Evolutionary conservation across 768 basidiomycete genomes (phyloP).

Genomic region (Panaeolus papilionaceus): DNA sequence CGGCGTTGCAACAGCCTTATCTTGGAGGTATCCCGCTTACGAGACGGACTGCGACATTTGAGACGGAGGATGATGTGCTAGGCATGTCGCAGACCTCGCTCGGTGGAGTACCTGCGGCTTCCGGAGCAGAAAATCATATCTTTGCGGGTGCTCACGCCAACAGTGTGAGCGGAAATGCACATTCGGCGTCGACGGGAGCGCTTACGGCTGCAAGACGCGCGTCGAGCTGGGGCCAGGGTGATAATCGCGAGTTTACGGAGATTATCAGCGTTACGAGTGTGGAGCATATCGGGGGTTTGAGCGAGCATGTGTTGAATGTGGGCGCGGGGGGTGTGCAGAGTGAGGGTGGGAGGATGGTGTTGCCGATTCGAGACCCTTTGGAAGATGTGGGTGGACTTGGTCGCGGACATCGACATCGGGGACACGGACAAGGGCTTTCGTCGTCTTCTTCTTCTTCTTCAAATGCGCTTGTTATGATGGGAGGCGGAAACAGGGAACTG

Average conservation of each 20-base stretch:
- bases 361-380: constrained; percentile 10
- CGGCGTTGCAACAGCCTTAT: not conserved
- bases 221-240: constrained; percentile 68
- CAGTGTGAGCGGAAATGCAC: not conserved
- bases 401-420: not conserved
- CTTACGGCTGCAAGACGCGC: constrained; percentile 60
- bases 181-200: constrained; percentile 16
- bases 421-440: not conserved
- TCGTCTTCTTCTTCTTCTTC: constrained; percentile 4
- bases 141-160: not conserved
- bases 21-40: not conserved
- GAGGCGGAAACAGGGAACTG: not conserved
- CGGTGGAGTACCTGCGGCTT: not conserved
- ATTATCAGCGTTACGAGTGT: constrained; percentile 31
- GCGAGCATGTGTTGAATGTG: constrained; percentile 45
- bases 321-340: constrained; percentile 26
- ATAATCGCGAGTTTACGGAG: constrained; percentile 44
- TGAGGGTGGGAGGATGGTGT: constrained; percentile 14
- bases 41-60: not conserved
- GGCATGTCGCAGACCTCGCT: not conserved
- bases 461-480: not conserved
- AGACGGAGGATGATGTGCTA: constrained; percentile 16
- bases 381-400: constrained; percentile 7
- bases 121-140: not conserved
- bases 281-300: constrained; percentile 25